Conservation (phyloP, 345 rosid genomes). For the Moringa oleifera region DNA sequence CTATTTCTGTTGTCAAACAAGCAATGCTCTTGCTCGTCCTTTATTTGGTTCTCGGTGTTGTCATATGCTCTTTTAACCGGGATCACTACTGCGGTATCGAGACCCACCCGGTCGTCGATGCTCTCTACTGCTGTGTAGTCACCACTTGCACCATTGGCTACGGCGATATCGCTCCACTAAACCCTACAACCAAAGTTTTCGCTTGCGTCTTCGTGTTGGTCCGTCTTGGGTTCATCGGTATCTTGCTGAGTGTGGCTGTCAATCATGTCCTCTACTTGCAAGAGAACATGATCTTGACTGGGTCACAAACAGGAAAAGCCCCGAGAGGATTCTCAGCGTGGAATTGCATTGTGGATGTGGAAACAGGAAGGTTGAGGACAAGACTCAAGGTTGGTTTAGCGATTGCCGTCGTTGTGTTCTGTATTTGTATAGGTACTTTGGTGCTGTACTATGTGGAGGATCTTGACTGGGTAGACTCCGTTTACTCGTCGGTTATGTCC, state of each 20-base stretch:
- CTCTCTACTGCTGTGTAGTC: constrained; percentile 74
- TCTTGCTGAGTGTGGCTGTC: constrained; percentile 59
- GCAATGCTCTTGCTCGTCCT: constrained; percentile 44
- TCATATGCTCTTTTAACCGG: constrained; percentile 48
- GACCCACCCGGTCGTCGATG: constrained; percentile 78
- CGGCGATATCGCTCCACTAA: constrained; percentile 69
- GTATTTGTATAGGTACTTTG: constrained; percentile 48
- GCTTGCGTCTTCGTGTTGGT: constrained; percentile 64
- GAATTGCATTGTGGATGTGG: constrained; percentile 53
- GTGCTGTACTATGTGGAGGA: constrained; percentile 53
- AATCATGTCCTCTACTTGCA: constrained; percentile 62
- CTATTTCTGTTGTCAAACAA: constrained; percentile 47
- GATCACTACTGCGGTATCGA: constrained; percentile 65
- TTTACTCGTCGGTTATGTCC: constrained; percentile 76
- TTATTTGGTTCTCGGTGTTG: constrained; percentile 56
- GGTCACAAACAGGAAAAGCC: constrained; percentile 27
- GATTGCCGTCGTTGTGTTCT: constrained; percentile 57
- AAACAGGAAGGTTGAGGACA: constrained; percentile 80
- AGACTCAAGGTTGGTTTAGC: constrained; percentile 71
- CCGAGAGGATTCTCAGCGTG: constrained; percentile 34
- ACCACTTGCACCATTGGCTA: constrained; percentile 85
- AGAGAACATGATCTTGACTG: constrained; percentile 50
- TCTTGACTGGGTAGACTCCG: constrained; percentile 49
- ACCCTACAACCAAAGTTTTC: constrained; percentile 55
- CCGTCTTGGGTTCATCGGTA: constrained; percentile 68